Base-by-base conservation (phyloP, 1,284 basidiomycete species). In the Coriolopsis trogii region DNA sequence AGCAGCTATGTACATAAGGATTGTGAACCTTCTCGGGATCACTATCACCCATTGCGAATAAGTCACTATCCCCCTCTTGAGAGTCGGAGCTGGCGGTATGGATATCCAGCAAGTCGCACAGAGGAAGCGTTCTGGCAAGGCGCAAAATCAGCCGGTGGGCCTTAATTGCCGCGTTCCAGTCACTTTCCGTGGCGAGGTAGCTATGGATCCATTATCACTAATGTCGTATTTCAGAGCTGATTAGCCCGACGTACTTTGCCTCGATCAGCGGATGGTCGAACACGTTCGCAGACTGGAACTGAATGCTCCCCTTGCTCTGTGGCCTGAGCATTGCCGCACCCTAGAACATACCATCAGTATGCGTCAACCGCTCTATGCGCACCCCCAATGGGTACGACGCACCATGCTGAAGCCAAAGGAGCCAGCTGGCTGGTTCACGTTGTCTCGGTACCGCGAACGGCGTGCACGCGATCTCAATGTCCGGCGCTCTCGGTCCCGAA, bases 221-320 rank as follows among this genome's bases (percentile, higher is more conserved):
- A n/a, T 4, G 6, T 3, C 16, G 25, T 26, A 16, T 28, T 8
- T 18, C 28, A 23, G 28, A 28, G 12, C 12, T 31, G 44, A 16
- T 12, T 37, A 16, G 10, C 24, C n/a, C 16, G 9, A 65, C 69
- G 24, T 62, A 67, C 65, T 71, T 69, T 25, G 73, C 70, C 48
- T 77, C 69, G 46, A 79, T 74, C 13, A 68, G 26, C 0, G 77
- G 74, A 6, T 67, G 56, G 40, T 75, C 74, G 43, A 62, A 71
- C 2, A 67, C 63, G 42, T 64, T 69, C 1, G 55, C 51, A 2
- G 67, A 69, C 40, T 59, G 57, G 25, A 78, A 60, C 5, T 61
- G 68, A 24, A 79, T 63, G 0, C 57, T 61, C 0, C 77, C 77
- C 10, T 46, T 46, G 37, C 65, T 70, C 16, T 58, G 39, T 2